phyloP scores from a whole-genome alignment of 208 protist species.

The Angomonas desouzai region DNA sequence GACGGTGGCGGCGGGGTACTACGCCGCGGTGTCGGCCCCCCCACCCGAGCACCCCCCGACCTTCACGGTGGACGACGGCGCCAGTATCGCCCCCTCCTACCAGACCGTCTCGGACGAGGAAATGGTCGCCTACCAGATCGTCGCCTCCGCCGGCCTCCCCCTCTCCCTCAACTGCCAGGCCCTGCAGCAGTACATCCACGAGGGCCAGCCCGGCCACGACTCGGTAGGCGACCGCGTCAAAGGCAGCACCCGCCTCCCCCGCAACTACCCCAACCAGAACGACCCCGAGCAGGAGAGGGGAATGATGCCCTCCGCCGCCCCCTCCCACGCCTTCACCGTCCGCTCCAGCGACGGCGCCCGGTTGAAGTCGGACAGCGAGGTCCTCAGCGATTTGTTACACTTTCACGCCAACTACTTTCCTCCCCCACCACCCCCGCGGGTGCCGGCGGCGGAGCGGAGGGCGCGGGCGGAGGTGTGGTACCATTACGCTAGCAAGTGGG shows the following conservation, averaged over 20 bases:
- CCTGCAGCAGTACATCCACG: slow-evolving; percentile 41
- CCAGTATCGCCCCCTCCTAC: background rate
- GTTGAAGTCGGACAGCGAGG: slow-evolving; percentile 57
- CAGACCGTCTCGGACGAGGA: slow-evolving; percentile 37
- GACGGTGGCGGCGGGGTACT: background rate
- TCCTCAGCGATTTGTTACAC: slow-evolving; percentile 67
- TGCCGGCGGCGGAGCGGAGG: slow-evolving; percentile 38
- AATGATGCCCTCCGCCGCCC: background rate
- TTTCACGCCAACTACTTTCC: slow-evolving; percentile 84
- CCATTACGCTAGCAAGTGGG: slow-evolving; percentile 77
- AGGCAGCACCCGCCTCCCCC: slow-evolving; percentile 17
- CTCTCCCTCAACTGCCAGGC: slow-evolving; percentile 36
- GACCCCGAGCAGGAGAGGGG: slow-evolving; percentile 23
- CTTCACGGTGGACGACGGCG: slow-evolving; percentile 27
- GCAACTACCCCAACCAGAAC: slow-evolving; percentile 52
- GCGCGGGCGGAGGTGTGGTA: slow-evolving; percentile 66
- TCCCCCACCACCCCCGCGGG: slow-evolving; percentile 55
- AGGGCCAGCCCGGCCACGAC: slow-evolving; percentile 37
- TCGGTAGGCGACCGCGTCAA: slow-evolving; percentile 14
- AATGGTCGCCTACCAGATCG: slow-evolving; percentile 43
- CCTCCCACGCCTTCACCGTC: background rate
- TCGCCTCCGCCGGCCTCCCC: slow-evolving; percentile 58
- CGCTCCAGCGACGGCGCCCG: background rate
- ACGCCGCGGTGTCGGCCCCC: background rate
- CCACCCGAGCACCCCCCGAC: slow-evolving; percentile 12